phyloP scores from a whole-genome alignment of 2,329 filamentous ascomycete species.

The Cucurbitaria berberidis region DNA sequence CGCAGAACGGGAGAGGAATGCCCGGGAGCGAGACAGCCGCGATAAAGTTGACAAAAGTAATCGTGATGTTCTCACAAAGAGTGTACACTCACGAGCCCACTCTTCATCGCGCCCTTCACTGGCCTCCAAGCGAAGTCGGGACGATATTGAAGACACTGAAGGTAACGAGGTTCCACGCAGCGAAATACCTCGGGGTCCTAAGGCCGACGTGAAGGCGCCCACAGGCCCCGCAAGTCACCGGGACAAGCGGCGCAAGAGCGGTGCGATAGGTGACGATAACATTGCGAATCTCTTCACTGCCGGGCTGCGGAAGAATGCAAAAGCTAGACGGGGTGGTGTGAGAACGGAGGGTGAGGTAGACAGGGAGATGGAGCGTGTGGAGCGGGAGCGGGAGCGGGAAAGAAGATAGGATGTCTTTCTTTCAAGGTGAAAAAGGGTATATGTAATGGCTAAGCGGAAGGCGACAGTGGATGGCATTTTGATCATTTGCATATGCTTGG shows the following conservation, averaged over 20 bases:
- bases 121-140: slow-evolving; percentile 37
- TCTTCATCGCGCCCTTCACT: slow-evolving; percentile 24
- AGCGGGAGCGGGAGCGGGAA: slow-evolving; percentile 43
- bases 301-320: slow-evolving; percentile 41
- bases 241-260: slow-evolving; percentile 40
- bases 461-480: background rate
- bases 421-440: background rate
- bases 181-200: slow-evolving; percentile 12
- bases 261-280: slow-evolving; percentile 27
- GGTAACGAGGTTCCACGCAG: slow-evolving; percentile 2
- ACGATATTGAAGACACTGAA: slow-evolving; percentile 28
- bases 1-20: slow-evolving; percentile 66
- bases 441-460: background rate
- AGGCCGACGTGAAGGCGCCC: slow-evolving; percentile 26
- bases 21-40: slow-evolving; percentile 36
- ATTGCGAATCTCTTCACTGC: slow-evolving; percentile 40
- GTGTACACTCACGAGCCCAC: slow-evolving; percentile 28
- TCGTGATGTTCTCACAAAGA: slow-evolving; percentile 13
- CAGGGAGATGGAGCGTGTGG: slow-evolving; percentile 39
- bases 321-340: slow-evolving; percentile 39
- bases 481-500: slow-evolving; percentile 1
- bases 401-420: slow-evolving; percentile 14
- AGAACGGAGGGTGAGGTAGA: slow-evolving; percentile 42
- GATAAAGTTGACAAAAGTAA: slow-evolving; percentile 34
- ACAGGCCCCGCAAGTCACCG: slow-evolving; percentile 41